Conservation (phyloP, 257 asterid genomes). For the Oldenlandia corymbosa region DNA sequence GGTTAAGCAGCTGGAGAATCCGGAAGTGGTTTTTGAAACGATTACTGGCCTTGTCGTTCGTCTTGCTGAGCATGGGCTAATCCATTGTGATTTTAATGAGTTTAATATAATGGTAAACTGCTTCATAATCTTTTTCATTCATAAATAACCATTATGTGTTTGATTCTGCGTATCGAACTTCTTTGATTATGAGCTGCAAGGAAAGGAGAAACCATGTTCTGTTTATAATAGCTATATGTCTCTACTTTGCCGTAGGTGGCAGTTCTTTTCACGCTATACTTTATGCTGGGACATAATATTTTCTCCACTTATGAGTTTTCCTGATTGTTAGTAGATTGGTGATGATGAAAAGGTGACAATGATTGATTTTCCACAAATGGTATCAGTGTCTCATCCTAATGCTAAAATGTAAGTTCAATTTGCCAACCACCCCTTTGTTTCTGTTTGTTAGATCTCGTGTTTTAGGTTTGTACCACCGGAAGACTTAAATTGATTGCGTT, state of each 20-base stretch:
- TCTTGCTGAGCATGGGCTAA: slow-evolving; percentile 93
- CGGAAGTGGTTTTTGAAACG: slow-evolving; percentile 69
- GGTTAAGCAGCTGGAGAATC: slow-evolving; percentile 79
- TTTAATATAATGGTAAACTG: slow-evolving; percentile 89
- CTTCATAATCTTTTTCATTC: slow-evolving; percentile 14
- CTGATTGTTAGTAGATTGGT: slow-evolving; percentile 51
- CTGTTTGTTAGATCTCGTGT: background rate
- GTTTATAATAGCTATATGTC: too few species aligned
- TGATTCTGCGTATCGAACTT: background rate
- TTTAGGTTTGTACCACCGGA: slow-evolving; percentile 1
- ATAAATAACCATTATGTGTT: background rate
- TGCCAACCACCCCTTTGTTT: background rate
- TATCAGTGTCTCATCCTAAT: slow-evolving; percentile 85
- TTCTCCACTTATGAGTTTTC: background rate
- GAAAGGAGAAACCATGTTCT: background rate
- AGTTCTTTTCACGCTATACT: too few species aligned
- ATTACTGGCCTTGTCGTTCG: slow-evolving; percentile 78
- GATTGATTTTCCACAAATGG: slow-evolving; percentile 98
- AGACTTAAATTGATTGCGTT: background rate
- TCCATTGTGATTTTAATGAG: slow-evolving; percentile 95
- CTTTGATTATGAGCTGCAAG: background rate
- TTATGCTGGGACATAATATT: background rate
- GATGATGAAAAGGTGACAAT: slow-evolving; percentile 89
- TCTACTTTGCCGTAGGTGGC: too few species aligned
- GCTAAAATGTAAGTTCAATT: slow-evolving; percentile 61